phyloP scores from a whole-genome alignment of 2,329 filamentous ascomycete genomes.

The Westerdykella aurantiaca region DNA sequence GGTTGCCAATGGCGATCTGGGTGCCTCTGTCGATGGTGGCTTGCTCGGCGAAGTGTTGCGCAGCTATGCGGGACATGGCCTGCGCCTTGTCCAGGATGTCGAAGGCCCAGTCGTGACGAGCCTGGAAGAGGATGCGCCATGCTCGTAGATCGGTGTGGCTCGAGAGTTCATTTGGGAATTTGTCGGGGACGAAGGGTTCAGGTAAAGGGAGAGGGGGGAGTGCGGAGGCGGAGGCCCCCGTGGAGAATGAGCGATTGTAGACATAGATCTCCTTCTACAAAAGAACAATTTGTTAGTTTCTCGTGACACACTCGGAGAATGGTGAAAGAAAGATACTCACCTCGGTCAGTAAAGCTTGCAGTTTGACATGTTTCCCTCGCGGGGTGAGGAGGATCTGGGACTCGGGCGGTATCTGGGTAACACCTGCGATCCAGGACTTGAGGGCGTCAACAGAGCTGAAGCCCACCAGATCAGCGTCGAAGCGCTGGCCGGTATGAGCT shows the following conservation, averaged over 20 bases:
- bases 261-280: conserved; percentile 78
- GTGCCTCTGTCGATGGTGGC: conserved; percentile 73
- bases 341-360: conserved; percentile 74
- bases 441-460: conserved; percentile 79
- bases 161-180: conserved; percentile 71
- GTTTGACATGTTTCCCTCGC: conserved; percentile 76
- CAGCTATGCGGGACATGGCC: conserved; percentile 56
- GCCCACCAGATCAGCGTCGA: conserved; percentile 69
- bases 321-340: conserved; percentile 41
- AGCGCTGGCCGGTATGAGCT: conserved; percentile 84
- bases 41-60: conserved; percentile 65
- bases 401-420: conserved; percentile 66
- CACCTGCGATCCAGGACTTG: conserved; percentile 70
- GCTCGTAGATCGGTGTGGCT: conserved; percentile 74
- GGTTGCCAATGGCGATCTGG: conserved; percentile 78
- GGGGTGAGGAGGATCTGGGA: conserved; percentile 84
- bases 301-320: background rate
- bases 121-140: conserved; percentile 84
- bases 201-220: conserved; percentile 52
- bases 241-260: conserved; percentile 66
- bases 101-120: conserved; percentile 73
- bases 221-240: conserved; percentile 38
- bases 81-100: conserved; percentile 64
- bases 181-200: conserved; percentile 54
- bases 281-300: conserved; percentile 6